phyloP scores from a whole-genome alignment of 192 early-diverging fungal species.

The Allomyces javanicus region DNA sequence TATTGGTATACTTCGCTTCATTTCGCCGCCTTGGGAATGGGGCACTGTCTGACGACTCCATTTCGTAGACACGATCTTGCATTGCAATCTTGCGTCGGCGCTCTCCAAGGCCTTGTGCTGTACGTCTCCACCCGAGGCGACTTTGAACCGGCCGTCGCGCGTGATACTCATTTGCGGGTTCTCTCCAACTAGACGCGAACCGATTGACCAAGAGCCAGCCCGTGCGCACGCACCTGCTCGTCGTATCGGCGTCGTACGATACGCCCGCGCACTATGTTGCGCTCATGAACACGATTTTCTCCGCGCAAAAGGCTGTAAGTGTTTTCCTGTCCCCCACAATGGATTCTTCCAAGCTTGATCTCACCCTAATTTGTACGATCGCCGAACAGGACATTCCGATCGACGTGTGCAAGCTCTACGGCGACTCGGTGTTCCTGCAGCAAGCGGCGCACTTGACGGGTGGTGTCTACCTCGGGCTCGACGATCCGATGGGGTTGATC shows the following conservation, averaged over 20 bases:
- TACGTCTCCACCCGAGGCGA: constrained; percentile 8
- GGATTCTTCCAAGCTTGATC: neutral
- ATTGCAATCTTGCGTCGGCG: constrained; percentile 36
- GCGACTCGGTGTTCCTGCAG: constrained; percentile 66
- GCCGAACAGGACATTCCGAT: constrained; percentile 52
- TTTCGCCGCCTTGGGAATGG: constrained; percentile 1
- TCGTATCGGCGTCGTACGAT: constrained; percentile 73
- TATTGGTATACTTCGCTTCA: constrained; percentile 6
- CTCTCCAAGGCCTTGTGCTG: constrained; percentile 40
- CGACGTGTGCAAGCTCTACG: constrained; percentile 72
- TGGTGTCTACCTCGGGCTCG: constrained; percentile 61
- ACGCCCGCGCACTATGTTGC: constrained; percentile 76
- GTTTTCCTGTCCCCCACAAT: neutral
- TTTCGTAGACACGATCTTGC: constrained; percentile 6
- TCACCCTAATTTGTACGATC: neutral
- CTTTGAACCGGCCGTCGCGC: constrained; percentile 3
- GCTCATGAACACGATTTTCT: constrained; percentile 96
- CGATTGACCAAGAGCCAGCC: constrained; percentile 30
- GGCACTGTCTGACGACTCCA: constrained; percentile 6
- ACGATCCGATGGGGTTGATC: constrained; percentile 47
- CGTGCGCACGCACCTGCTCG: constrained; percentile 58
- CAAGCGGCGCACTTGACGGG: constrained; percentile 80
- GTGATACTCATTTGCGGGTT: constrained; percentile 4
- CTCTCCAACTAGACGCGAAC: constrained; percentile 36
- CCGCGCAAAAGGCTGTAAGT: constrained; percentile 68